Percentiles rank a stretch among this genome's conserved stretches.
phyloP scores from a whole-genome alignment of 768 basidiomycete genomes.

The Chiua virens region DNA sequence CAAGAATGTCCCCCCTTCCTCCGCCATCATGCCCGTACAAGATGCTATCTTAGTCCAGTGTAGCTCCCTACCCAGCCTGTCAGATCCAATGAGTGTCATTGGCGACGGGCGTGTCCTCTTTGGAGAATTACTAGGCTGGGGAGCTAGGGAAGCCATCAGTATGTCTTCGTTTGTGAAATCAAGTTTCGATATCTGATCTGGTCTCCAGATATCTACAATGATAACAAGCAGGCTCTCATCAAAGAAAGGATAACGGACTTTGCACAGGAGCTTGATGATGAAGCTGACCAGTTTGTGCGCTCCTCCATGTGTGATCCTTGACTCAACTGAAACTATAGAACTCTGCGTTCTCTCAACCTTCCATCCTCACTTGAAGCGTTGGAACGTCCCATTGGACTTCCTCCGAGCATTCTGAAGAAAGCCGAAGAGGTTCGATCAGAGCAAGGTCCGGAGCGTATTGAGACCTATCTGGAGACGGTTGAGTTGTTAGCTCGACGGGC shows the following conservation, averaged over 20 bases:
- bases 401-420: constrained; percentile 82
- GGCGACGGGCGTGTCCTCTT: constrained; percentile 64
- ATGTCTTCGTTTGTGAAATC: constrained; percentile 26
- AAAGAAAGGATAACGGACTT: constrained; percentile 62
- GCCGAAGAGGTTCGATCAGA: constrained; percentile 81
- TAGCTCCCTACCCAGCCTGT: constrained; percentile 52
- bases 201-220: constrained; percentile 75
- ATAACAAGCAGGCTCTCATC: constrained; percentile 71
- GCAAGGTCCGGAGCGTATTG: constrained; percentile 72
- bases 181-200: neutral
- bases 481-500: constrained; percentile 63
- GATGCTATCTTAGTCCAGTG: constrained; percentile 67
- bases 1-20: constrained; percentile 73
- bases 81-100: constrained; percentile 56
- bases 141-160: constrained; percentile 89
- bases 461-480: constrained; percentile 71
- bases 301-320: neutral
- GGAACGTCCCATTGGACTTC: constrained; percentile 83
- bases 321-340: constrained; percentile 40
- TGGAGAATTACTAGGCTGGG: constrained; percentile 76
- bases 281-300: constrained; percentile 55
- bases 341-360: constrained; percentile 69
- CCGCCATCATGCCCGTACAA: constrained; percentile 63
- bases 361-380: constrained; percentile 87
- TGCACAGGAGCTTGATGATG: constrained; percentile 62